Base-by-base conservation (phyloP, 2,329 filamentous ascomycete species). In the Nigrospora sphaerica region DNA sequence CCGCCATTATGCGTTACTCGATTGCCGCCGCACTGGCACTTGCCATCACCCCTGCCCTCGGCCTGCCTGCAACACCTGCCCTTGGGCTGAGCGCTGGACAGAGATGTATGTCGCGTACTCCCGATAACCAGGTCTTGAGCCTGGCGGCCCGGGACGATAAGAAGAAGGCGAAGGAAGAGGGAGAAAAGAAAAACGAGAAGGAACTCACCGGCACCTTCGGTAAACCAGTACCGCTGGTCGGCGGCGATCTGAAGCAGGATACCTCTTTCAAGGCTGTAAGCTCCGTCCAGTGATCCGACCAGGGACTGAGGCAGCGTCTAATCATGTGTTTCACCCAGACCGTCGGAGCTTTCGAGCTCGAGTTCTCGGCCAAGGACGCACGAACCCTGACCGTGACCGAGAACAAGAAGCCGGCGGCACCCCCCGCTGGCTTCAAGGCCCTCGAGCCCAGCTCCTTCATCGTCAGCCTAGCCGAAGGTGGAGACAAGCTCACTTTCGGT, bases 371-470 rank as follows among this genome's bases (percentile, higher is more conserved):
- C 48, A 39, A 56, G 2, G 52, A 55, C 7, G 62, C 53, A 35
- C 57, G 61, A n/a, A 58, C 52, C n/a, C 54, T 69, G 10, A 61
- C 57, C 35, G 67, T 69, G 44, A 63, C 59, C 28, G 64, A 68
- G 51, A 69, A 69, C 57, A 52, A 51, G 16, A 58, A 52, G 7
- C 66, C 66, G 0, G 62, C 61, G 3, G 47, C 60, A 2, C 45
- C 66, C 1, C 68, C 67, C 0, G 45, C 56, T 3, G 67, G 67
- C 13, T 71, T 70, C 53, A 51, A 55, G 12, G 57, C 60, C 6
- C 52, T 68, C n/a, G 67, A 70, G 49, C 57, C 63, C 5, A 54
- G 59, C 23, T 66, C 66, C 2, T 70, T 62, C 53, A 54, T 57
- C 32, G 57, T 71, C 40, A 52, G 54, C 16, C 49, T 71, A 2